Evolutionary conservation across 1,139 yeast species (phyloP).

Genomic region (Kurtzmaniella quercitrusa): DNA sequence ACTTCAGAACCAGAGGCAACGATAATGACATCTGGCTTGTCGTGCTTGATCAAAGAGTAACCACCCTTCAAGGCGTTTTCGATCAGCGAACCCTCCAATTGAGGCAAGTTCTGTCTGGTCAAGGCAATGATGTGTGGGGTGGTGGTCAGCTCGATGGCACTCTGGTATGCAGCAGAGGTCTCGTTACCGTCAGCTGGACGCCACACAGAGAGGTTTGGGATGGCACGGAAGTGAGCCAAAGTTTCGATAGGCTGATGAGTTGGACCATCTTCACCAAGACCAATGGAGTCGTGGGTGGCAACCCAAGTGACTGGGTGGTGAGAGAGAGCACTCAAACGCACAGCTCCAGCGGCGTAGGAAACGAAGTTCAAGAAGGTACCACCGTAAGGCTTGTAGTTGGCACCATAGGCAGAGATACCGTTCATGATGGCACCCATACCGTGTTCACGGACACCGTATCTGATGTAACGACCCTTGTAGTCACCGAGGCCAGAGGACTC

Average conservation of each 20-base stretch:
- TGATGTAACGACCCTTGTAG: slow-evolving; percentile 89
- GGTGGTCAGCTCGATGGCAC: slow-evolving; percentile 62
- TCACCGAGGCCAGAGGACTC: slow-evolving; percentile 78
- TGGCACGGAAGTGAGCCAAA: slow-evolving; percentile 94
- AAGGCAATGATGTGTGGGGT: slow-evolving; percentile 92
- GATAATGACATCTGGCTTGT: slow-evolving; percentile 70
- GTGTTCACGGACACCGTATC: slow-evolving; percentile 99
- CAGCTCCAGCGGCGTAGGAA: slow-evolving; percentile 97
- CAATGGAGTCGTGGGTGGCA: slow-evolving; percentile 98
- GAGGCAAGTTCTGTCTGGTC: slow-evolving; percentile 97
- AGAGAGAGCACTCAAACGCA: slow-evolving; percentile 90
- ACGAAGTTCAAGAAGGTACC: slow-evolving; percentile 99
- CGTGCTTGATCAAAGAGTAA: slow-evolving; percentile 64
- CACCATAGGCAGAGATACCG: slow-evolving; percentile 96
- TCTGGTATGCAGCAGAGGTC: slow-evolving; percentile 92
- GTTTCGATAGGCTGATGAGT: slow-evolving; percentile 99
- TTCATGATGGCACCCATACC: slow-evolving; percentile 99
- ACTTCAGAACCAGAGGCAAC: slow-evolving; percentile 98
- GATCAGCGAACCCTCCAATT: slow-evolving; percentile 86
- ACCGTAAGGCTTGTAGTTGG: slow-evolving; percentile 88
- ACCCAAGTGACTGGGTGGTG: slow-evolving; percentile 95
- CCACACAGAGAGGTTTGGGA: slow-evolving; percentile 95
- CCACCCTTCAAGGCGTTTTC: slow-evolving; percentile 97
- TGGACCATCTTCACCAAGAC: slow-evolving; percentile 99
- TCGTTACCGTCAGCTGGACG: slow-evolving; percentile 99